Percentiles rank a stretch among this genome's conserved stretches.
Conservation (phyloP, 495 filamentous ascomycete genomes). For the Acidomyces sp. region DNA sequence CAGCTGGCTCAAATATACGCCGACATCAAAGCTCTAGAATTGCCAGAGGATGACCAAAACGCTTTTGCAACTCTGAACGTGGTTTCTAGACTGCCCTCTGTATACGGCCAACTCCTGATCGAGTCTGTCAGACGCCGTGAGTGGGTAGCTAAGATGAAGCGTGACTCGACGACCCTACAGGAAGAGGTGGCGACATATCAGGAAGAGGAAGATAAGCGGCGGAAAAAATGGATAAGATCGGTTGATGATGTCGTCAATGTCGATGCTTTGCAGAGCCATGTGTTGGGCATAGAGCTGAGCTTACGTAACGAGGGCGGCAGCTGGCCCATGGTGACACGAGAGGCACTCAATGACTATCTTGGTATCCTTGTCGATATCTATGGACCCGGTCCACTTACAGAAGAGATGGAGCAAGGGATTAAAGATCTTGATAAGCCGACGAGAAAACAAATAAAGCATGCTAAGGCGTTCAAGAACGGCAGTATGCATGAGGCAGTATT, state of each 20-base stretch:
- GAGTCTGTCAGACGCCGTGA: slow-evolving; percentile 77
- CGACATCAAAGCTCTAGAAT: slow-evolving; percentile 55
- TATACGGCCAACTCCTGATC: slow-evolving; percentile 77
- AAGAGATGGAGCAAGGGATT: slow-evolving; percentile 45
- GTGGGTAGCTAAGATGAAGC: slow-evolving; percentile 79
- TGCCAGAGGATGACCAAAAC: slow-evolving; percentile 51
- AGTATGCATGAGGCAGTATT: slow-evolving; percentile 77
- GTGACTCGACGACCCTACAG: slow-evolving; percentile 68
- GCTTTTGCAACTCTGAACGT: slow-evolving; percentile 63
- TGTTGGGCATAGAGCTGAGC: slow-evolving; percentile 72
- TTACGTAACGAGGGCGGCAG: slow-evolving; percentile 62
- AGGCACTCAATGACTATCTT: slow-evolving; percentile 45
- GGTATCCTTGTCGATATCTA: slow-evolving; percentile 37
- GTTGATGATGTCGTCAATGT: slow-evolving; percentile 45
- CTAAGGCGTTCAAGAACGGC: slow-evolving; percentile 90
- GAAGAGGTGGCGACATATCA: slow-evolving; percentile 83
- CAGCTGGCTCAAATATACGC: slow-evolving; percentile 53
- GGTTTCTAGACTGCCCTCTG: slow-evolving; percentile 66
- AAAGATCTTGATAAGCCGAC: slow-evolving; percentile 59
- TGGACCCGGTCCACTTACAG: slow-evolving; percentile 55
- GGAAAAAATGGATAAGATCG: slow-evolving; percentile 79
- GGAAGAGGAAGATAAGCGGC: slow-evolving; percentile 78
- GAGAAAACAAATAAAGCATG: slow-evolving; percentile 58
- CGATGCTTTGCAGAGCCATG: slow-evolving; percentile 47
- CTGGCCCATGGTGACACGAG: slow-evolving; percentile 55